Evolutionary conservation across 306 rosid species (phyloP), one percentile per base, ranked within the genome.

Genomic region (Prunus davidiana): DNA sequence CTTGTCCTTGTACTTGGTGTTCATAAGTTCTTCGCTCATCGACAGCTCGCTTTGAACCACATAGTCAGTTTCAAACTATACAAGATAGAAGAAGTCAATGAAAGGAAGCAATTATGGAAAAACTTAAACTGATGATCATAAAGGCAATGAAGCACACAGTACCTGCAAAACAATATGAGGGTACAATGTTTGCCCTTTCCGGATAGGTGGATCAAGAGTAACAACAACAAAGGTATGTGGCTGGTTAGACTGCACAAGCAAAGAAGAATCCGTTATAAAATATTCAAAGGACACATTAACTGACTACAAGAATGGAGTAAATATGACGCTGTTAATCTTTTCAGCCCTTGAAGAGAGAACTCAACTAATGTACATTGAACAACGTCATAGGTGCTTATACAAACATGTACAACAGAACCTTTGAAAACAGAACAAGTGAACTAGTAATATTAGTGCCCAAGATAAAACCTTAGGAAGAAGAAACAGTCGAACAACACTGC

Each of bases 101-200:
- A 66, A 61, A 18, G 57, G 30, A 57, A 68, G 14, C 30, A 73
- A 18, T 3, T 18, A 41, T 24, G 61, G 46, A 63, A 67, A 71
- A 71, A n/a, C 38, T 57, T 19, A 73, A 80, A 76, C 65, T 49
- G 78, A 41, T 64, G 61, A 47, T 43, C 58, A 47, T 80, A 25
- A 71, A 55, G 19, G 34, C 24, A 82, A 74, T 66, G 73, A 61
- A 67, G 72, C 57, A 73, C 81, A 79, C 18, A 27, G 22, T 88
- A 95, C 99, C 99, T 96, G 99, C 93, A 96, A 87, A 60, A 96
- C 99, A 78, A 96, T 93, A 82, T 96, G 99, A 12, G 98, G 99
- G 76, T 96, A 96, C 85, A 92, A 84, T 74, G 99, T 96, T 83
- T 96, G 98, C 46, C 98, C 99, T 79, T 96, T 96, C 73, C 99